Conservation (phyloP, 495 filamentous ascomycete genomes). For the Thozetella sp. region DNA sequence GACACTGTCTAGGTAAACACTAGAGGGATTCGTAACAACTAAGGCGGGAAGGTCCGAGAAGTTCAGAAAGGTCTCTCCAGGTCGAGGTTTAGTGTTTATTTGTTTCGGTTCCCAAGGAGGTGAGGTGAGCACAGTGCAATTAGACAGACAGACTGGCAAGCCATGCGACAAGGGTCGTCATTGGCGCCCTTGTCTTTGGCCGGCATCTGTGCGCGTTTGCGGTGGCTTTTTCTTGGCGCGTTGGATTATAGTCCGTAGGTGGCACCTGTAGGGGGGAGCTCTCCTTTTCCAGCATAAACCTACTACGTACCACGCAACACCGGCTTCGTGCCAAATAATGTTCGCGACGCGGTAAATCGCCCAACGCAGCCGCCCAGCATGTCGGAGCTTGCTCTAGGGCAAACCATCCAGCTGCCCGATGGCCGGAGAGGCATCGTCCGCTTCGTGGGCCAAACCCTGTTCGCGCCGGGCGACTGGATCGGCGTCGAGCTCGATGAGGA, state of each 20-base stretch:
- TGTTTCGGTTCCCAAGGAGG: too few species aligned
- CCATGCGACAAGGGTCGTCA: background rate
- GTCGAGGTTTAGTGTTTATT: too few species aligned
- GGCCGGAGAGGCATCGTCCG: conserved; percentile 77
- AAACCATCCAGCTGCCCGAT: conserved; percentile 68
- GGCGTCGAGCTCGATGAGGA: conserved; percentile 84
- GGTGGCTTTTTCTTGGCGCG: background rate
- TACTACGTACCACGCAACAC: background rate
- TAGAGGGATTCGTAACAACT: too few species aligned
- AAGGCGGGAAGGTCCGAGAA: too few species aligned
- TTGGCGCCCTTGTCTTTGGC: background rate
- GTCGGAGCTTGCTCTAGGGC: conserved; percentile 44
- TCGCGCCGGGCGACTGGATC: conserved; percentile 83
- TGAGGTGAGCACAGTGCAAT: background rate
- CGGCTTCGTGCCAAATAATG: background rate
- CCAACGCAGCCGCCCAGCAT: conserved; percentile 22
- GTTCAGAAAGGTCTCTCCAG: too few species aligned
- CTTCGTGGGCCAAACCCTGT: conserved; percentile 77
- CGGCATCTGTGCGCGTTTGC: background rate
- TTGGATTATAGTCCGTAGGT: background rate
- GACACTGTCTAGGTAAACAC: too few species aligned
- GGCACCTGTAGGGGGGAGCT: background rate
- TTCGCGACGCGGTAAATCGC: background rate
- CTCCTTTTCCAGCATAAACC: background rate
- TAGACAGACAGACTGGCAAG: background rate